A percentile compares a stretch with the other conserved stretches of the same genome.
These are phyloP conservation scores for Smithsoniella earleae DNA, from an alignment of 163 green algal genomes.

Conservation along the genomic window DNA sequence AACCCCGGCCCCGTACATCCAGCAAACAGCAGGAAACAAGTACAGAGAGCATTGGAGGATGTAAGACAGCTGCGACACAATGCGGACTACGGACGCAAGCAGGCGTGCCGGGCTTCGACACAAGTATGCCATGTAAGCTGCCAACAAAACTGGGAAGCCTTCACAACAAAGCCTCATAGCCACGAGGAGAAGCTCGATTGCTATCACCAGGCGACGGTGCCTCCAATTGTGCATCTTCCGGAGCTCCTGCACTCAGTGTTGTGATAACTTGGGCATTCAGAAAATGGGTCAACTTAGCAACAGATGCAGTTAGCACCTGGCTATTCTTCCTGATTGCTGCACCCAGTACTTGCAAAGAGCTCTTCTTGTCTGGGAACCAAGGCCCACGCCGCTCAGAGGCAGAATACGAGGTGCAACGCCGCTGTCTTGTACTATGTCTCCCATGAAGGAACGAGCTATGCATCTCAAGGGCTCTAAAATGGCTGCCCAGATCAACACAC, in stretches of 20 bases:
- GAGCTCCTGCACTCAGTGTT: conserved; percentile 33
- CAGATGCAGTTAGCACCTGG: background rate
- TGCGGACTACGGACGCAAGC: background rate
- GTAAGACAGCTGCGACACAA: background rate
- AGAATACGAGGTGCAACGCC: conserved; percentile 5
- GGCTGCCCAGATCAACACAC: background rate
- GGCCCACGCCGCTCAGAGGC: background rate
- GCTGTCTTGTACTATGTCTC: background rate
- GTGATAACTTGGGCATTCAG: background rate
- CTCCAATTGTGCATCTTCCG: conserved; percentile 39
- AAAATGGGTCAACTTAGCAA: no score
- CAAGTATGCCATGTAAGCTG: conserved; percentile 59
- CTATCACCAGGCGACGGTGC: conserved; percentile 43
- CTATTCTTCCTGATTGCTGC: conserved; percentile 17
- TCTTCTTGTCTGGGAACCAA: background rate
- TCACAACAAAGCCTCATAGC: conserved; percentile 78
- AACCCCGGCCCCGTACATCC: conserved; percentile 68
- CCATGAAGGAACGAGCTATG: conserved; percentile 13
- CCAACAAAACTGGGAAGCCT: conserved; percentile 66
- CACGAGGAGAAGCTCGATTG: conserved; percentile 61
- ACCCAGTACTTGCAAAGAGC: background rate
- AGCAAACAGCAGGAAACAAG: conserved; percentile 77
- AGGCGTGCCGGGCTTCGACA: conserved; percentile 47
- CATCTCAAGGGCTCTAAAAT: conserved; percentile 1
- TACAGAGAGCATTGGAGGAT: conserved; percentile 42